Base-by-base conservation (phyloP, 2,329 filamentous ascomycete species). In the Fusarium armeniacum region DNA sequence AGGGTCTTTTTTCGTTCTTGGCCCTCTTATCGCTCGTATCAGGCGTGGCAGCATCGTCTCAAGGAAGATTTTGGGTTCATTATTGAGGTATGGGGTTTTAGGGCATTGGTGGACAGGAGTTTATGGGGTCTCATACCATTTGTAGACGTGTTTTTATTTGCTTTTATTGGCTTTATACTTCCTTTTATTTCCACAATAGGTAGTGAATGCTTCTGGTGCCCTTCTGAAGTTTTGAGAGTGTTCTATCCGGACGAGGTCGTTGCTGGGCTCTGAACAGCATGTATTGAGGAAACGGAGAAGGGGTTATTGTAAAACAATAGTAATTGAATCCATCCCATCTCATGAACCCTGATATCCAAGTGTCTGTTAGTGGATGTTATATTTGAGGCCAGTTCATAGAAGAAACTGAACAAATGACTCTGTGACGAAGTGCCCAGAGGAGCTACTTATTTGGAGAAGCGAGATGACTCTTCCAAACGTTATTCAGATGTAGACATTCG, bases 111-210 rank as follows among this genome's bases (percentile, higher is more conserved):
- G 72, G 69, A 67, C 44, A 58, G 73, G 72, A 75, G 72, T 75
- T 75, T 30, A 56, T 64, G 72, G 73, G 57, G 69, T 66, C 52
- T 75, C 64, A 65, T 64, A 71, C 65, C 59, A 72, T 72, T 51
- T 75, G 72, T 75, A 75, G 72, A 73, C 66, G 67, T 56, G 58
- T 64, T 64, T 67, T 62, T 57, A 32, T 59, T 62, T 36, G n/a
- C n/a, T 56, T 56, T 53, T 64, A 30, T 51, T 61, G 52, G 30
- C 57, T 33, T 69, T 44, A 70, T 54, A 56, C 57, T 56, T 47
- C 43, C 44, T 54, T 65, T 50, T 65, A 56, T 62, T 64, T 55
- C 35, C 63, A 69, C 49, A 58, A 67, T 74, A 35, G 33, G 33
- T 35, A 74, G 62, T 71, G 58, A 64, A 70, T 69, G 55, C 49